Percentiles rank a stretch among this genome's conserved stretches.
Conservation (phyloP, 495 filamentous ascomycete species). For the Podospora tetraspora region DNA sequence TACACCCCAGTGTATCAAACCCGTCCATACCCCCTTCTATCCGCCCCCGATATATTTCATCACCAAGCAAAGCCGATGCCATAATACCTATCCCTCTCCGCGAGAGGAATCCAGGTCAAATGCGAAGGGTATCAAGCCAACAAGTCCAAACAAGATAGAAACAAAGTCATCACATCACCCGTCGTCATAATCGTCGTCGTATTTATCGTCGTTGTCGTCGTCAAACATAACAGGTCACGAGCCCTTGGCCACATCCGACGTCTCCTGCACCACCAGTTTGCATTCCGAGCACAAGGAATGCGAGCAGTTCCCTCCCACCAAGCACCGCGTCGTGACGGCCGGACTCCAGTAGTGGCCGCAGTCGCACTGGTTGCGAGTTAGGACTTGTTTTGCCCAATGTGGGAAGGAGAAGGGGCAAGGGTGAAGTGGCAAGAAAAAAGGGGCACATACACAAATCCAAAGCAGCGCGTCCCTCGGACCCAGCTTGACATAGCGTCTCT, state of each 20-base stretch:
- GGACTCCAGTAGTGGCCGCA: neutral
- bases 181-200: neutral
- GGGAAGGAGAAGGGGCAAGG: neutral
- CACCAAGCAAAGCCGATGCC: neutral
- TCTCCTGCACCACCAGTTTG: neutral
- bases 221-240: neutral
- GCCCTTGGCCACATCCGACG: neutral
- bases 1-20: neutral
- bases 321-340: neutral
- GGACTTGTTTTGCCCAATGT: neutral
- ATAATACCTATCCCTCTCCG: neutral
- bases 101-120: neutral
- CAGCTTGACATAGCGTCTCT: neutral
- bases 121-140: neutral
- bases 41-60: neutral
- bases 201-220: neutral
- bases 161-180: neutral
- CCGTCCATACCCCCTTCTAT: neutral
- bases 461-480: neutral
- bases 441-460: neutral
- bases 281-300: neutral
- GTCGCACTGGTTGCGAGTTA: neutral
- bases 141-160: neutral
- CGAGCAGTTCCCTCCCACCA: neutral
- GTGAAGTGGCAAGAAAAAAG: neutral